Percentiles rank a stretch among this genome's conserved stretches.
These are phyloP conservation scores for Aspergillus alliaceus DNA, from an alignment of 2,329 filamentous ascomycete species.

Conservation along the genomic window DNA sequence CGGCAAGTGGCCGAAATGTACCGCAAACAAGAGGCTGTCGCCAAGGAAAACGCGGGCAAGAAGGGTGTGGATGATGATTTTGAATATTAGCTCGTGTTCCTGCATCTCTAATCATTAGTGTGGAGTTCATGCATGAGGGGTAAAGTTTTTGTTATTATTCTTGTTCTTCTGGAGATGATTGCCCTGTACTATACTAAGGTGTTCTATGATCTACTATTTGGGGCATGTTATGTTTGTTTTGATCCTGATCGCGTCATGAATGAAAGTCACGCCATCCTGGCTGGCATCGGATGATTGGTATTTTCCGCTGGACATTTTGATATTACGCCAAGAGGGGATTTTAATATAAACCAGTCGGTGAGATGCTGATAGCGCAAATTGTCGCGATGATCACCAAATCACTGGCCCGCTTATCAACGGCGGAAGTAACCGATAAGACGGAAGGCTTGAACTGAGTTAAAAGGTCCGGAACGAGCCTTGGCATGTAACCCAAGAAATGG, in stretches of 20 bases:
- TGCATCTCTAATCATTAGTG: not conserved
- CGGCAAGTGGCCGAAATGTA: conserved; percentile 96
- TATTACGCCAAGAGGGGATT: not conserved
- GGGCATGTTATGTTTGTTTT: not conserved
- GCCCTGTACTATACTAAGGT: not conserved
- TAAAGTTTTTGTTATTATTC: not conserved
- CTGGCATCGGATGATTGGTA: not conserved
- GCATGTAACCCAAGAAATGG: conserved; percentile 10
- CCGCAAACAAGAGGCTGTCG: conserved; percentile 84
- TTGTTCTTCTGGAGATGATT: no score
- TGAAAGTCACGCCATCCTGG: not conserved
- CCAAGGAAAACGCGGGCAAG: conserved; percentile 80
- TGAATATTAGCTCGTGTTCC: conserved; percentile 67
- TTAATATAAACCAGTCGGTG: not conserved
- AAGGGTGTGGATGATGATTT: conserved; percentile 95
- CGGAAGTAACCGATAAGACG: not conserved
- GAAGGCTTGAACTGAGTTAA: not conserved
- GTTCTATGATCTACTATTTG: not conserved
- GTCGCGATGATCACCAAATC: no score
- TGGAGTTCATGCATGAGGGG: not conserved
- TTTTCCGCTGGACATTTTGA: not conserved
- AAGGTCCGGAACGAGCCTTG: not conserved
- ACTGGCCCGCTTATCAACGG: conserved; percentile 8
- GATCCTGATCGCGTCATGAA: not conserved
- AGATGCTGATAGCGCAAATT: not conserved